Conservation (phyloP, 208 protist genomes). For the Leishmania braziliensis region DNA sequence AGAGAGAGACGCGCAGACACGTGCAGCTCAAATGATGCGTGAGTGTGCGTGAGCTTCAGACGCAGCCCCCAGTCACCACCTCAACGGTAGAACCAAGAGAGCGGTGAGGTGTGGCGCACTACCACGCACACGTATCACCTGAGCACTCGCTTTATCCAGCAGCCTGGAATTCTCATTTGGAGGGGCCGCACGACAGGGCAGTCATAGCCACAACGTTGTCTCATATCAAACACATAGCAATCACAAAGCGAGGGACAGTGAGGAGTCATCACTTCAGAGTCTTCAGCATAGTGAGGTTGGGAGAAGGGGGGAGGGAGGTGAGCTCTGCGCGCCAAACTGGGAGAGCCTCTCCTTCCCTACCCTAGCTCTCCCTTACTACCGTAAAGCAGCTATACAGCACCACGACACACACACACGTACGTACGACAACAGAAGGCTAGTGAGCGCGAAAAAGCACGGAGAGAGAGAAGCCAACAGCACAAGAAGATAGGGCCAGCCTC, state of each 20-base stretch:
- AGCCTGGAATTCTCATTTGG: not conserved
- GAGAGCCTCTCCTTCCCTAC: not conserved
- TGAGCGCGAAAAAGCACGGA: not conserved
- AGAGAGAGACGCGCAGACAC: not conserved
- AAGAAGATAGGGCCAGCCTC: not conserved
- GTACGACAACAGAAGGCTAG: not conserved
- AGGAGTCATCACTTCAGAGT: not conserved
- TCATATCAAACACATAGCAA: not conserved
- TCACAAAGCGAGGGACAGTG: not conserved
- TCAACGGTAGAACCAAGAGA: not conserved
- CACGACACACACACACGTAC: not conserved
- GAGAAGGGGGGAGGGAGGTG: not conserved
- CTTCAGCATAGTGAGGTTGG: not conserved
- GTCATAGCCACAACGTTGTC: not conserved
- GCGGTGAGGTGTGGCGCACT: not conserved
- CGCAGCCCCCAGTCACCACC: not conserved
- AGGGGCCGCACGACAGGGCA: not conserved
- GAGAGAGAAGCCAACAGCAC: not conserved
- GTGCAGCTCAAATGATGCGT: not conserved
- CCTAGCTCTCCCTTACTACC: too few relatives aligned
- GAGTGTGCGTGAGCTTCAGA: not conserved
- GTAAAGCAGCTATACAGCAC: not conserved
- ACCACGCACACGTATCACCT: not conserved
- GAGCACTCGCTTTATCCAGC: not conserved
- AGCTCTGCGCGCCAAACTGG: not conserved